Base-by-base conservation (phyloP, 2,329 filamentous ascomycete genomes). In the Fusarium sp. region DNA sequence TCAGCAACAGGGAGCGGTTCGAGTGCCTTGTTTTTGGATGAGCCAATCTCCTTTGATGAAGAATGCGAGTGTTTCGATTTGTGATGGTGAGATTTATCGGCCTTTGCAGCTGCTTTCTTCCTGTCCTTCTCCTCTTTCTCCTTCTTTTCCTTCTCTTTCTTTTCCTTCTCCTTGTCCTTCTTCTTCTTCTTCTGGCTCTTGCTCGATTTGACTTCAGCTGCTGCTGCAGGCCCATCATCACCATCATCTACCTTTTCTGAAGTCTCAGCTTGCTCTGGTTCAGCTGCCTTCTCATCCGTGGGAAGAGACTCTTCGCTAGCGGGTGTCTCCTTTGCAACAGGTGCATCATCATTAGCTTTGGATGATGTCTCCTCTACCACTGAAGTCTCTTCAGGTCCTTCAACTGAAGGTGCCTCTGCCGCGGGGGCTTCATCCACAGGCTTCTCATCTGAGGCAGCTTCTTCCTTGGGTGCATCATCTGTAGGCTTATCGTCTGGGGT, bases 91-190 rank as follows among this genome's bases (percentile, higher is more conserved):
- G 65, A 52, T 37, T 72, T 72, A 41, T 72, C 69, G 42, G 60
- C 30, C 48, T 72, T 72, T n/a, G 57, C 47, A 40, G 61, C 54
- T 46, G 65, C 46, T 48, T 72, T 72, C 34, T 70, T 72, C 53
- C 58, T 67, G 47, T 72, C 61, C 30, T 66, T 58, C 12, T 53
- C 54, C 27, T 63, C 49, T 22, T 55, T 61, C 16, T 73, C 64
- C 10, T 70, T 65, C 64, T 73, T 60, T 12, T 61, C 42, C 30
- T 71, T 68, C 48, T 69, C 46, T 40, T 74, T 57, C 22, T 65
- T 44, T 18, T 70, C 37, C 9, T 69, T 44, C 18, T 94, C 94
- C 78, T 90, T 91, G 48, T 70, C 55, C 45, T 75, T 71, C n/a
- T 72, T 63, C 56, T 72, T 73, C 51, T 67, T 67, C 45, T 71